Evolutionary conservation across 345 rosid species (phyloP).

Genomic region (Pugionium dolabratum): DNA sequence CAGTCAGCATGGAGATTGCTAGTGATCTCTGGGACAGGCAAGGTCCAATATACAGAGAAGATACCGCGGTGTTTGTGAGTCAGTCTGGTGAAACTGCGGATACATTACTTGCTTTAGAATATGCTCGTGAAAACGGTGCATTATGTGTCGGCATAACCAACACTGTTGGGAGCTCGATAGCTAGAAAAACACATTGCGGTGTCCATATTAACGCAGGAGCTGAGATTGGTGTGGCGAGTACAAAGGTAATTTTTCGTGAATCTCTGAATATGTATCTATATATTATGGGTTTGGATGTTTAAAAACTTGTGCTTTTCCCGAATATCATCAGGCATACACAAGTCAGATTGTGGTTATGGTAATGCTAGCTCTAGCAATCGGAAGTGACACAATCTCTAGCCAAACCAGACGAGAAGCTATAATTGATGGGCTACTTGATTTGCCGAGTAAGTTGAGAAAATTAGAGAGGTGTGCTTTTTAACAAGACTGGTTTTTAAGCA

Average conservation of each 20-base stretch:
- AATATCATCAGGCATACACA: conserved; percentile 75
- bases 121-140: conserved; percentile 86
- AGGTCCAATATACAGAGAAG: conserved; percentile 98
- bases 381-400: conserved; percentile 79
- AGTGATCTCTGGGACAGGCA: conserved; percentile 92
- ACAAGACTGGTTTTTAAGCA: not conserved
- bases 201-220: conserved; percentile 93
- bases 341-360: conserved; percentile 98
- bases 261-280: conserved; percentile 3
- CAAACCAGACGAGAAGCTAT: conserved; percentile 81
- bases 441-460: conserved; percentile 66
- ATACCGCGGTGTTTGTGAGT: conserved; percentile 94
- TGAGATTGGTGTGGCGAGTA: conserved; percentile 98
- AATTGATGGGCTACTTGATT: conserved; percentile 83
- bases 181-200: conserved; percentile 88
- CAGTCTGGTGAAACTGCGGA: conserved; percentile 99
- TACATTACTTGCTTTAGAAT: conserved; percentile 76
- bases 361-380: conserved; percentile 92
- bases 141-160: conserved; percentile 95
- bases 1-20: conserved; percentile 98
- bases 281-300: not conserved
- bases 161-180: conserved; percentile 96
- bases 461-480: not conserved
- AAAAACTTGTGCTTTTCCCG: not conserved
- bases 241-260: conserved; percentile 59